Evolutionary conservation across 108 stramenopile genomes (phyloP).

Genomic region (Discostella pseudostelligera): DNA sequence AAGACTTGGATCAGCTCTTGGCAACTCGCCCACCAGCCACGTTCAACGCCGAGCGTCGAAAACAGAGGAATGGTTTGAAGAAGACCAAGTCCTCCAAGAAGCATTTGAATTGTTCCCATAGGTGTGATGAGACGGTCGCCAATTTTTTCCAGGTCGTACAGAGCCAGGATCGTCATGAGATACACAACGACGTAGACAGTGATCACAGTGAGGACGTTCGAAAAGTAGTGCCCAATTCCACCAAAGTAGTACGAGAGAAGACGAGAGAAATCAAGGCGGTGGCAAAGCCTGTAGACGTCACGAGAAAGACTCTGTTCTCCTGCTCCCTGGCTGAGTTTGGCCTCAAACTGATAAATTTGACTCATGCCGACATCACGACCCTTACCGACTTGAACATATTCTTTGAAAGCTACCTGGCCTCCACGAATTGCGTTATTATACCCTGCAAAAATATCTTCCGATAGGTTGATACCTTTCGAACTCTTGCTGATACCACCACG

Average conservation of each 20-base stretch:
- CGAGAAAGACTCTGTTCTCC: slow-evolving; percentile 97
- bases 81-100: slow-evolving; percentile 90
- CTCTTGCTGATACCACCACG: slow-evolving; percentile 96
- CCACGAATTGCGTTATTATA: slow-evolving; percentile 96
- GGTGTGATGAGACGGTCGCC: slow-evolving; percentile 92
- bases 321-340: slow-evolving; percentile 97
- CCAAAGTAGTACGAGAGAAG: slow-evolving; percentile 97
- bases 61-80: slow-evolving; percentile 97
- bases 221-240: slow-evolving; percentile 97
- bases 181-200: slow-evolving; percentile 95
- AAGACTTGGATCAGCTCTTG: slow-evolving; percentile 91
- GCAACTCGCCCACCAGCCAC: slow-evolving; percentile 88
- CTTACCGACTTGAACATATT: slow-evolving; percentile 97
- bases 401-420: slow-evolving; percentile 92
- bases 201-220: slow-evolving; percentile 91
- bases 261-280: slow-evolving; percentile 95
- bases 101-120: slow-evolving; percentile 94
- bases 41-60: slow-evolving; percentile 94
- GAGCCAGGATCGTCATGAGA: slow-evolving; percentile 86
- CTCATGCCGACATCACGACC: slow-evolving; percentile 99
- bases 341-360: slow-evolving; percentile 99
- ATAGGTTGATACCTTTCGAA: slow-evolving; percentile 97
- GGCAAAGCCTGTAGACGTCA: slow-evolving; percentile 93
- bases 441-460: slow-evolving; percentile 98
- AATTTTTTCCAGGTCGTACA: slow-evolving; percentile 91